Evolutionary conservation across 1,284 basidiomycete species (phyloP), one percentile per base, ranked within the genome.

Genomic region (Boletellus dicymbophilus): DNA sequence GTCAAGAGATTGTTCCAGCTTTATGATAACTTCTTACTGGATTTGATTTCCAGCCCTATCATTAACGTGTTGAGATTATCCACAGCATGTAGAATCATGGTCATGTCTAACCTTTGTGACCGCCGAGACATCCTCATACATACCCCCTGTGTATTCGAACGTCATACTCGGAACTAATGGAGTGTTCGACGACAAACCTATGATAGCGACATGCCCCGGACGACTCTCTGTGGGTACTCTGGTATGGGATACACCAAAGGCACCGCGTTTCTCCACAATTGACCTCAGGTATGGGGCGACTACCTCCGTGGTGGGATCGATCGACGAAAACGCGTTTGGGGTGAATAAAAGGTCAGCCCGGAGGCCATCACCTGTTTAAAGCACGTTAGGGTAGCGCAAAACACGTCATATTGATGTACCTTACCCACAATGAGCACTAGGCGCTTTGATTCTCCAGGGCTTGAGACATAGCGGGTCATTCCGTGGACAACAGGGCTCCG

Each of bases 41-140:
- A 69, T 95, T 95, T 6, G 84, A 81, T 74, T 93, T 93, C 91
- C 91, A 93, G 47, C 91, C 92, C 86, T 90, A 54, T 36, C 45
- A 48, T 52, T 13, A 20, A 8, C 6, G 22, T 7, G 11, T 23
- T 43, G 21, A 51, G 39, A 44, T 59, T n/a, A 58, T 46, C 22
- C 37, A 45, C 15, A 20, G 38, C 25, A 51, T 28, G 3, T 30
- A 33, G 21, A 52, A 28, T 20, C 16, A 39, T 11, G 20, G 9
- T 44, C 20, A 27, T 34, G 27, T 52, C 73, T 57, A 69, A 85
- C 84, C 82, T 87, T 90, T 55, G 88, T 93, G 26, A 95, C 93
- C 13, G 92, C 93, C 6, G 89, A 92, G 6, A 93, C 91, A 60
- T 95, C 92, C 68, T 95, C 93, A 65, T 95, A 95, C 90, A 95